Base-by-base conservation (phyloP, 306 rosid genomes). In the Sicyos baderoa region DNA sequence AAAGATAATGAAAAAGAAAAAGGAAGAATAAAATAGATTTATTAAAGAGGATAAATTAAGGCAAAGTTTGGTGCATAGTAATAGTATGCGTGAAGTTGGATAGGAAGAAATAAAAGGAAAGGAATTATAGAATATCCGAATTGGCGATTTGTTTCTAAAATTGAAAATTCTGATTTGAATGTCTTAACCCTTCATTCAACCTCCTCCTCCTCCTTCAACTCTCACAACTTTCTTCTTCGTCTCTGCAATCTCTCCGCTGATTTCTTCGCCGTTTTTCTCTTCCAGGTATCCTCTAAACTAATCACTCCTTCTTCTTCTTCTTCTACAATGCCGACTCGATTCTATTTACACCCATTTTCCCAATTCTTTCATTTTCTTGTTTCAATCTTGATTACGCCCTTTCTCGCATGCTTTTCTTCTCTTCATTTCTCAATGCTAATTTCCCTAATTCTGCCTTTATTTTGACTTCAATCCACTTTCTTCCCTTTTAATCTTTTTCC, bases 1-100 rank as follows among this genome's bases (percentile, higher is more conserved):
- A 29, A 29, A 29, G 35, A 29, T 2, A 29, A 29, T 2, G 35
- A 29, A 29, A 47, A 9, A 10, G 49, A 45, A 45, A 13, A 16
- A 16, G 35, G 35, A 29, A 29, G 35, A 59, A 59, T 15, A 59
- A 1, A 5, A 32, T 13, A 29, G 14, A 63, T 44, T 29, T 29
- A 29, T 29, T 2, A 29, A 29, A 29, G 35, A 29, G 35, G 35
- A 2, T 29, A 2, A 2, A 29, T 29, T 44, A 9, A 62, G 13
- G 54, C 40, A 32, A 65, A 19, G 22, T 67, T 67, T 67, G 71
- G 71, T 48, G 42, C 71, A 66, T 47, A 47, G 71, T 45, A 13
- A 66, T 47, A 47, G 71, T 45, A 13, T 45, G 71, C 23, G 55
- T 47, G 52, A 44, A 64, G 22, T 44, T 64, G 54, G 56, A 67